phyloP scores from a whole-genome alignment of 2,329 filamentous ascomycete genomes.

The Talaromyces sp. region DNA sequence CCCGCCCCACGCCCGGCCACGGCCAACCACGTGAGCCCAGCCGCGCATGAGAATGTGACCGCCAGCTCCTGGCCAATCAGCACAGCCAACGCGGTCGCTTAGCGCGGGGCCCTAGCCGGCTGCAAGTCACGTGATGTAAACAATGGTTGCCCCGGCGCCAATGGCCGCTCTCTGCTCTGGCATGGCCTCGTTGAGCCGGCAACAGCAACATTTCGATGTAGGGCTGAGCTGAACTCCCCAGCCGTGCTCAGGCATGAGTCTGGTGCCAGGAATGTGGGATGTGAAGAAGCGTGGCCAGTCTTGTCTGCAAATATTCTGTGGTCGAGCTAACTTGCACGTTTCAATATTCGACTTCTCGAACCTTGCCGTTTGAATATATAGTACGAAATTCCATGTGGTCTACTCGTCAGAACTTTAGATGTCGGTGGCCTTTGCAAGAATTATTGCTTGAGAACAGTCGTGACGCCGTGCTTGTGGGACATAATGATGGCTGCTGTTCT shows the following conservation, averaged over 20 bases:
- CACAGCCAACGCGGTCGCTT: not conserved
- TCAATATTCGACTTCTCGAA: too few relatives aligned
- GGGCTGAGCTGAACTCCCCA: not conserved
- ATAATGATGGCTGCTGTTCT: not conserved
- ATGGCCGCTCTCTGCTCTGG: not conserved
- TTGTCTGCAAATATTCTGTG: not conserved
- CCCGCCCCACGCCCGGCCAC: constrained; percentile 16
- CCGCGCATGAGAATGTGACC: constrained; percentile 16
- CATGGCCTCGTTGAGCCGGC: constrained; percentile 6
- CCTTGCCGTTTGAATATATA: not conserved
- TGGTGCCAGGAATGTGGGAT: not conserved
- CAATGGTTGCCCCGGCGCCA: constrained; percentile 7
- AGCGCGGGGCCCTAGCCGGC: constrained; percentile 6
- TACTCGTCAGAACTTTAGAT: not conserved
- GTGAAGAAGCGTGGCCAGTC: not conserved
- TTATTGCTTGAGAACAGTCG: too few relatives aligned
- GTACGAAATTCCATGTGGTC: not conserved
- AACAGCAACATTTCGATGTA: not conserved
- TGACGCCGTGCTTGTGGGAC: not conserved
- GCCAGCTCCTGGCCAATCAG: constrained; percentile 1
- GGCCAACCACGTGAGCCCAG: constrained; percentile 21
- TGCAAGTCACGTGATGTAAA: constrained; percentile 9
- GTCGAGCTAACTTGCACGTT: not conserved
- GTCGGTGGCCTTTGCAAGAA: not conserved
- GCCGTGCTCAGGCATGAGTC: not conserved